A percentile compares a stretch with the other conserved stretches of the same genome.
Conservation (phyloP, 768 basidiomycete genomes). For the Neoboletus brunneissimus region DNA sequence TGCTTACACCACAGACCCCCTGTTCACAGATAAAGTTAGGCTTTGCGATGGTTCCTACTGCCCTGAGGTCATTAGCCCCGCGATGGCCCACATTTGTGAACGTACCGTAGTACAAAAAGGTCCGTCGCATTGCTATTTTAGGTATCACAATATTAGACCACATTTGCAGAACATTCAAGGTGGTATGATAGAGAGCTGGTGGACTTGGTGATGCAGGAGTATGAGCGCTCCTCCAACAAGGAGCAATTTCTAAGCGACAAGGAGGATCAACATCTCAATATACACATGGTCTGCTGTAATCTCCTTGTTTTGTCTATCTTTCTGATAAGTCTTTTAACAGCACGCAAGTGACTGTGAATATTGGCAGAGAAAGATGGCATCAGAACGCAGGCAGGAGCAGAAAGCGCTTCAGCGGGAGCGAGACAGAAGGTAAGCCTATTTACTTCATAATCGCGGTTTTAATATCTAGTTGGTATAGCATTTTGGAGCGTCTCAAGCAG, state of each 20-base stretch:
- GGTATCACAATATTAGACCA: neutral
- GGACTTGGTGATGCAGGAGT: neutral
- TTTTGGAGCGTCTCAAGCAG: neutral
- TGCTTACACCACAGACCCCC: no score
- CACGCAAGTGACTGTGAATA: neutral
- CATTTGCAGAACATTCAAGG: neutral
- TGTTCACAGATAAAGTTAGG: neutral
- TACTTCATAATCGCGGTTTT: neutral
- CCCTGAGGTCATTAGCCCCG: neutral
- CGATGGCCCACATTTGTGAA: neutral
- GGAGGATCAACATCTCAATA: neutral
- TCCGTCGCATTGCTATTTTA: neutral
- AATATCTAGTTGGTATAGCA: neutral
- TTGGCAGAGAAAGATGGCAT: neutral
- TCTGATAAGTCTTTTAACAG: neutral
- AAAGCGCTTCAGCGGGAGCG: neutral
- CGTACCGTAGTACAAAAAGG: neutral
- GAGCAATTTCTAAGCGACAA: neutral
- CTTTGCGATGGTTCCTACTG: no score
- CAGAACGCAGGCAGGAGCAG: neutral
- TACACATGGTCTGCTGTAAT: neutral
- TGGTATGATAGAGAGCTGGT: neutral
- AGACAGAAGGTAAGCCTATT: neutral
- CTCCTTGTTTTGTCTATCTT: no score
- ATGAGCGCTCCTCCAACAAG: neutral